Conservation (phyloP, 1,284 basidiomycete genomes). For the Ustilago bromivora region DNA sequence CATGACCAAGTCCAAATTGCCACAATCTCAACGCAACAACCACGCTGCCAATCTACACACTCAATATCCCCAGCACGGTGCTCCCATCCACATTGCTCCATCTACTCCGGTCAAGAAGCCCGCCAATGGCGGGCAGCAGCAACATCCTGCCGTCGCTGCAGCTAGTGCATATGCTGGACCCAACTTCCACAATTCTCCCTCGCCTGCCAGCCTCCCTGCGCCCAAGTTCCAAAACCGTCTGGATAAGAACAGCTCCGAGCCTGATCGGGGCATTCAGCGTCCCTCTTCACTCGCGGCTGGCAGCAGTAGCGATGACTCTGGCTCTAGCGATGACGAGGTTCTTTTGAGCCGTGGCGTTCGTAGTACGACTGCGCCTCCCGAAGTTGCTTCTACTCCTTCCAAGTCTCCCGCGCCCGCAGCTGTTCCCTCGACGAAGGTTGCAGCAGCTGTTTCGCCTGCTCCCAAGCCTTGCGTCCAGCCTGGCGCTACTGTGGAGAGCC, state of each 20-base stretch:
- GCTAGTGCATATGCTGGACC: constrained; percentile 62
- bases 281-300: constrained; percentile 36
- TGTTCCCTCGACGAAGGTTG: constrained; percentile 13
- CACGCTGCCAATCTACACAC: constrained; percentile 13
- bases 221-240: constrained; percentile 57
- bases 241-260: constrained; percentile 42
- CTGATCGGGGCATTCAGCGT: constrained; percentile 23
- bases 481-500: constrained; percentile 54
- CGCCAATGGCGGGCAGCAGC: constrained; percentile 25
- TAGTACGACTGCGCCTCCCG: constrained; percentile 52
- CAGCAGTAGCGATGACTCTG: constrained; percentile 41
- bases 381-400: constrained; percentile 35
- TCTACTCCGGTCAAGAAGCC: constrained; percentile 50
- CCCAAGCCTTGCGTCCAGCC: constrained; percentile 40
- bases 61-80: constrained; percentile 39
- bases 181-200: constrained; percentile 66
- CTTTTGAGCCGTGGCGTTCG: constrained; percentile 39
- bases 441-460: constrained; percentile 30
- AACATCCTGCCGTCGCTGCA: constrained; percentile 42
- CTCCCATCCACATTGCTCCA: constrained; percentile 43
- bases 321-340: constrained; percentile 45
- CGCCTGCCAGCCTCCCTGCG: constrained; percentile 60
- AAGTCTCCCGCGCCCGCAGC: constrained; percentile 29
- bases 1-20: constrained; percentile 33
- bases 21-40: constrained; percentile 31